Evolutionary conservation across 257 asterid species (phyloP).

Genomic region (Capsicum baccatum): DNA sequence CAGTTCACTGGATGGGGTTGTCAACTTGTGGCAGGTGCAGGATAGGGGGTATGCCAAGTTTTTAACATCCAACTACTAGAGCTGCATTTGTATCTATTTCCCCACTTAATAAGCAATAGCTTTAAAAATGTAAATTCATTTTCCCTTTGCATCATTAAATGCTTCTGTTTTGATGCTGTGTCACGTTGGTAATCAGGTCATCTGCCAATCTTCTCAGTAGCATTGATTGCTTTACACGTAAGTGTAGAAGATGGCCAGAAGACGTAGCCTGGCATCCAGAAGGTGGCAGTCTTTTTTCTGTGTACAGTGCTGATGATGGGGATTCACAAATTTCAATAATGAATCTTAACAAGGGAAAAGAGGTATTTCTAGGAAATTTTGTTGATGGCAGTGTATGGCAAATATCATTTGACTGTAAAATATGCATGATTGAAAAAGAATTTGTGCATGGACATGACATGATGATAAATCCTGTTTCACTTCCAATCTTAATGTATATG

Average conservation of each 20-base stretch:
- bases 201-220: slow-evolving; percentile 65
- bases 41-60: slow-evolving; percentile 55
- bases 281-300: slow-evolving; percentile 74
- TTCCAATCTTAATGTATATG: not conserved
- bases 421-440: not conserved
- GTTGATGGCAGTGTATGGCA: not conserved
- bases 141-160: not conserved
- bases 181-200: slow-evolving; percentile 53
- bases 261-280: slow-evolving; percentile 96
- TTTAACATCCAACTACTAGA: slow-evolving; percentile 31
- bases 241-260: slow-evolving; percentile 95
- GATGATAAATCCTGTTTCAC: not conserved
- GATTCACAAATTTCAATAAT: slow-evolving; percentile 81
- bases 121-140: not conserved
- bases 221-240: slow-evolving; percentile 69
- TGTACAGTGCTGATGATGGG: slow-evolving; percentile 78
- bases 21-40: slow-evolving; percentile 75
- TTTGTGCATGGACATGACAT: not conserved
- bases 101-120: slow-evolving; percentile 10
- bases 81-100: slow-evolving; percentile 10
- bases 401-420: slow-evolving; percentile 5
- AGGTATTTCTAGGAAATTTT: slow-evolving; percentile 47
- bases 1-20: slow-evolving; percentile 83
- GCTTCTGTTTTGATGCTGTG: slow-evolving; percentile 22
- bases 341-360: slow-evolving; percentile 66